These are phyloP conservation scores for Leccinum fibrillosum DNA, from an alignment of 768 basidiomycete species.

Conservation along the genomic window DNA sequence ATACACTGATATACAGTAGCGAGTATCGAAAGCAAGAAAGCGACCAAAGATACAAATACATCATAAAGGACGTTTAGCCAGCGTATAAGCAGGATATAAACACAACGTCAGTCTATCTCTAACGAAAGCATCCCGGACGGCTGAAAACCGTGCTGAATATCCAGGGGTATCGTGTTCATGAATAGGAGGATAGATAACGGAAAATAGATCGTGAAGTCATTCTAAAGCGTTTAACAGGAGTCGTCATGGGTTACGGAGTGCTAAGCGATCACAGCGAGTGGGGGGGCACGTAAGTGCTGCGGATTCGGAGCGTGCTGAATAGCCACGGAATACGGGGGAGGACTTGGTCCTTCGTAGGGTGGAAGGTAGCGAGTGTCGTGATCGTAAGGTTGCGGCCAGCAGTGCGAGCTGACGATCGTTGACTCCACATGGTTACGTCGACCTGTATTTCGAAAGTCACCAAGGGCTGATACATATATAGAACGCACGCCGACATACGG, in stretches of 20 bases:
- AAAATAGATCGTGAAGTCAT: background rate
- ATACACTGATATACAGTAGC: background rate
- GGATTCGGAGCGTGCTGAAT: background rate
- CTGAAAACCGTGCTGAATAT: background rate
- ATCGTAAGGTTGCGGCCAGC: background rate
- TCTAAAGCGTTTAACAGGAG: background rate
- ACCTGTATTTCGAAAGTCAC: background rate
- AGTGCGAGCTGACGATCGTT: background rate
- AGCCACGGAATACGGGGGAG: constrained; percentile 9
- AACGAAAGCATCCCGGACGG: background rate
- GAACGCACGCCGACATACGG: background rate
- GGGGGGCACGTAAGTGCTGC: background rate
- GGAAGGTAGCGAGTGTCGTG: background rate
- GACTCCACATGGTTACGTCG: constrained; percentile 4
- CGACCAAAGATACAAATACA: background rate
- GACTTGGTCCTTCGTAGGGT: constrained; percentile 9
- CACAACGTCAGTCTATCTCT: background rate
- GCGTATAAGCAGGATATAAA: background rate
- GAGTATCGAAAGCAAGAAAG: background rate
- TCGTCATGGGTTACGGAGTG: background rate
- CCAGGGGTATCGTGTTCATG: constrained; percentile 4
- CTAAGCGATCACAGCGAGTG: background rate
- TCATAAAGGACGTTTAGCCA: background rate
- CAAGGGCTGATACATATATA: background rate
- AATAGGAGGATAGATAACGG: background rate